Evolutionary conservation across 1,284 basidiomycete genomes (phyloP), one percentile per base, ranked within the genome.

Genomic region (Malassezia equina): DNA sequence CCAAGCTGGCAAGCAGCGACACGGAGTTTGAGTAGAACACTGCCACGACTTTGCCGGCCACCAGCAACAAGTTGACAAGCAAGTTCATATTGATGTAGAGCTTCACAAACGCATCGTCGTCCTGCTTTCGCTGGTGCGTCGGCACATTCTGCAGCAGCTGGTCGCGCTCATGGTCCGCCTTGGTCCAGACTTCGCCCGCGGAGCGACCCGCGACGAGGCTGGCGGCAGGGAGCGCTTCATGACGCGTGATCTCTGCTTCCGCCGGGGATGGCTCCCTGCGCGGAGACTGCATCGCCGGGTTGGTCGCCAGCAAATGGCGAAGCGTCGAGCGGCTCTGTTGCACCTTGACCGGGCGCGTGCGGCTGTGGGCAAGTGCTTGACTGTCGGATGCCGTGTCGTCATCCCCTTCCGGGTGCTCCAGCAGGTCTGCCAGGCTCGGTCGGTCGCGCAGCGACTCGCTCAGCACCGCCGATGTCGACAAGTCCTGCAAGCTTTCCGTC

Each of bases 1-100:
- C 78, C 12, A 80, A 71, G 0, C 77, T 78, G 7, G 80, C 80
- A 24, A 80, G 75, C 46, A 82, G 76, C 21, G 80, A 81, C 52
- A 82, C 78, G 7, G 80, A 81, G 39, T 78, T 76, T 24, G 80
- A 80, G 33, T 79, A 77, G 21, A 79, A 68, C 13, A 80, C 79
- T 0, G 80, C 80, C 0, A 78, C 62, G 12, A 75, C 77, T 62
- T 81, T 81, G 4, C 77, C 77, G 2, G 63, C 75, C 5, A 81
- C 76, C 3, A 81, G 75, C 2, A 79, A 17, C 45, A 80, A 57
- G 59, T 81, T 81, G 60, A 80, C 33, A 24, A 62, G 21, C 21
- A 69, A 55, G 44, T 69, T 71, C 60, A 67, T 67, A 52, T 71
- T 72, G 58, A 73, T 73, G 44, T 67, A 69, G 21, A 67, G 66